These are phyloP conservation scores for Acanthamoeba sp. DNA, from an alignment of 208 protist genomes.

Conservation along the genomic window DNA sequence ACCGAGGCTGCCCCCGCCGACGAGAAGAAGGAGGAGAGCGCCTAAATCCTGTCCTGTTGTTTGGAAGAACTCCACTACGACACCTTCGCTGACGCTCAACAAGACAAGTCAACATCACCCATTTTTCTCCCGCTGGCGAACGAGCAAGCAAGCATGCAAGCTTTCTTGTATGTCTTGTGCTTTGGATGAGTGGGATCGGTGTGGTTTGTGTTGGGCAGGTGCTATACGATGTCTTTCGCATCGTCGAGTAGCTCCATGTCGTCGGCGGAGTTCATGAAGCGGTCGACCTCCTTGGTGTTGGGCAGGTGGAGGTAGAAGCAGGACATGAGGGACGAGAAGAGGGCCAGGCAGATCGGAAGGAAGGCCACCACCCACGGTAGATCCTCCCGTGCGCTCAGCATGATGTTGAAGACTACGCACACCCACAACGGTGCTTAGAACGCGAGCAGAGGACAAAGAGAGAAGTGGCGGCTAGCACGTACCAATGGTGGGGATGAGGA, in stretches of 20 bases:
- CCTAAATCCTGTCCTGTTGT: not conserved
- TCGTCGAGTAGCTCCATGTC: not conserved
- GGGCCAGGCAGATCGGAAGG: slow-evolving; percentile 23
- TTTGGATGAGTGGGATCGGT: not conserved
- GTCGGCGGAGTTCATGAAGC: not conserved
- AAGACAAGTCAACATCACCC: too few species aligned
- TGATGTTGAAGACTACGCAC: slow-evolving; percentile 52
- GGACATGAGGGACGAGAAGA: slow-evolving; percentile 41
- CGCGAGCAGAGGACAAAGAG: not conserved
- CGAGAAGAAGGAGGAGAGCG: slow-evolving; percentile 20
- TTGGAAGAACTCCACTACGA: too few species aligned
- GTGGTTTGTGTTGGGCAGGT: not conserved
- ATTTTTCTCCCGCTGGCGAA: too few species aligned
- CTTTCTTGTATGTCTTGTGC: not conserved
- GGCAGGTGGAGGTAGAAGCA: slow-evolving; percentile 65
- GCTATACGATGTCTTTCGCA: not conserved
- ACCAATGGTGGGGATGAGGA: slow-evolving; percentile 48
- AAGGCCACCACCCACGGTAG: slow-evolving; percentile 47
- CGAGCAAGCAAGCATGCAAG: not conserved
- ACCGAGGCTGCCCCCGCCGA: not conserved
- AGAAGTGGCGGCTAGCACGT: not conserved
- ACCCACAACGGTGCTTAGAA: too few species aligned
- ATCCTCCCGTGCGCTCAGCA: slow-evolving; percentile 43
- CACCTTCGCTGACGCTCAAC: too few species aligned
- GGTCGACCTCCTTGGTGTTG: slow-evolving; percentile 37